Conservation (phyloP, 1,139 yeast species). For the Hanseniaspora gamundiae region DNA sequence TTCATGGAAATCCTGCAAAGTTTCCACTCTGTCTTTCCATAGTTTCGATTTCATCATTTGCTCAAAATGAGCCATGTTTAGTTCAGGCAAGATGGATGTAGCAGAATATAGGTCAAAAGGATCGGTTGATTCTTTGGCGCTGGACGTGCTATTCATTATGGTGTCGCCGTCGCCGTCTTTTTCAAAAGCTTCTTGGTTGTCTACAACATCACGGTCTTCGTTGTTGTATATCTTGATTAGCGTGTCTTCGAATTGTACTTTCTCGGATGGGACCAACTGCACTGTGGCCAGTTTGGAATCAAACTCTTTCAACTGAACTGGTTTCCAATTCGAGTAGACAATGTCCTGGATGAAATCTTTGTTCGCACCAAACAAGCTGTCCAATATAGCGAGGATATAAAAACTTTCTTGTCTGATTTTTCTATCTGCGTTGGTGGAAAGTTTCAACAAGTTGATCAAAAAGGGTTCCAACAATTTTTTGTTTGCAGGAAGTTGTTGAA, state of each 20-base stretch:
- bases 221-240: constrained; percentile 7
- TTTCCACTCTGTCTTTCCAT: constrained; percentile 93
- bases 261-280: neutral
- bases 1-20: constrained; percentile 50
- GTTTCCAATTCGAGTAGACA: constrained; percentile 64
- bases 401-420: constrained; percentile 77
- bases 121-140: constrained; percentile 28
- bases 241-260: constrained; percentile 5
- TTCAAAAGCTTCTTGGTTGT: constrained; percentile 11
- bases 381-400: constrained; percentile 54
- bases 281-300: constrained; percentile 34
- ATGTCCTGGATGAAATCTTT: constrained; percentile 34
- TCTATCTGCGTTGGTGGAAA: constrained; percentile 79
- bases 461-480: neutral
- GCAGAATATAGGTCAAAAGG: constrained; percentile 45
- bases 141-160: constrained; percentile 30
- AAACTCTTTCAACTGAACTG: constrained; percentile 84
- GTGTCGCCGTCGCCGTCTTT: constrained; percentile 30
- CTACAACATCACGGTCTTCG: constrained; percentile 16
- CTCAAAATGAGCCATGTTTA: constrained; percentile 38
- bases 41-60: constrained; percentile 45
- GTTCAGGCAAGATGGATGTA: constrained; percentile 40
- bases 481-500: neutral
- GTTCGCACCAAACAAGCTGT: constrained; percentile 64
- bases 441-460: constrained; percentile 38